Evolutionary conservation across 2,329 filamentous ascomycete genomes (phyloP).

Genomic region (Ophiostoma ips): DNA sequence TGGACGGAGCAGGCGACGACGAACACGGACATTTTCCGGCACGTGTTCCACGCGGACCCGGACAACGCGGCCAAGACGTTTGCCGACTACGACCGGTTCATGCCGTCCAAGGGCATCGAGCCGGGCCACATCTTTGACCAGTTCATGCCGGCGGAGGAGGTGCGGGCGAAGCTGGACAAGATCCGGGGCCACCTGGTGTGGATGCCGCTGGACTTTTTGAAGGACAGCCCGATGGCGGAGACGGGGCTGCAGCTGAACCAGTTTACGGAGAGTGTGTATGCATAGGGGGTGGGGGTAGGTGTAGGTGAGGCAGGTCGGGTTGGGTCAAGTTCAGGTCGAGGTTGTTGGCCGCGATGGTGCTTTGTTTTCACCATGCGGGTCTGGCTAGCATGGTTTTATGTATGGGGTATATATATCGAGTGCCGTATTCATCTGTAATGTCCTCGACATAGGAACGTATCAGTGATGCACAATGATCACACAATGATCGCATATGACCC

Average conservation of each 20-base stretch:
- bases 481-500: too few relatives aligned
- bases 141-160: constrained; percentile 57
- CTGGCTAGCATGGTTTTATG: too few relatives aligned
- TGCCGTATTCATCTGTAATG: too few relatives aligned
- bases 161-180: constrained; percentile 60
- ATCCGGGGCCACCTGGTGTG: constrained; percentile 84
- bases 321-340: too few relatives aligned
- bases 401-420: too few relatives aligned
- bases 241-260: constrained; percentile 72
- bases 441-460: too few relatives aligned
- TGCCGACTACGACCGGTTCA: constrained; percentile 74
- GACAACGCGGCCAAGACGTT: constrained; percentile 82
- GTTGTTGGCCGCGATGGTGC: too few relatives aligned
- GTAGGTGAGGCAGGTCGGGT: too few relatives aligned
- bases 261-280: constrained; percentile 78
- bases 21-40: constrained; percentile 64
- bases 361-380: too few relatives aligned
- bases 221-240: constrained; percentile 80
- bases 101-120: constrained; percentile 55
- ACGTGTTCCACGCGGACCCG: constrained; percentile 76
- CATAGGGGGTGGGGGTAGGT: constrained; percentile 29
- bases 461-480: too few relatives aligned
- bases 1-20: constrained; percentile 56
- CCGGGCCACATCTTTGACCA: constrained; percentile 78
- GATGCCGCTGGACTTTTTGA: constrained; percentile 85